Evolutionary conservation across 805 yeast genomes (phyloP), one percentile per base, ranked within the genome.

Genomic region (Lipomyces orientalis): DNA sequence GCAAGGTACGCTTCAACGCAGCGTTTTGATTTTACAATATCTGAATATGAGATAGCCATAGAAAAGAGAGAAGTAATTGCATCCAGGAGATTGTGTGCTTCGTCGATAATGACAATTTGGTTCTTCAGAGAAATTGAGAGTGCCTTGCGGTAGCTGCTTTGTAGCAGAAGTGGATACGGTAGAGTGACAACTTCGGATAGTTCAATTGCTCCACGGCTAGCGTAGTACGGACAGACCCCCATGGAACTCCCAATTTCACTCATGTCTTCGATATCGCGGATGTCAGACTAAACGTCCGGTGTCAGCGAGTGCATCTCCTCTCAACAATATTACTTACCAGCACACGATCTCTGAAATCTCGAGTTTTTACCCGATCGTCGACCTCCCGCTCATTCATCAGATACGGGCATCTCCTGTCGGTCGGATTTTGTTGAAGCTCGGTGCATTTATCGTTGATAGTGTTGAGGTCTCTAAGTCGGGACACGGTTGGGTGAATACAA

Each of bases 51-150:
- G 0, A 93, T 79, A 2, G 84, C 77, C 1, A 87, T 83, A 0
- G 97, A 91, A 73, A 89, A 84, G 69, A 94, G 79, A 1, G 89
- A 79, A 1, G 88, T 85, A 2, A 93, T 86, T 0, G 93, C 87
- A 72, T 93, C 97, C 35, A 92, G 75, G 55, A 93, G 79, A 75
- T 93, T 93, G 75, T 93, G 98, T 0, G 98, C 98, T 76, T 93
- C 98, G 76, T 93, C 98, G 34, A 93, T 88, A 4, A 94, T 85
- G 0, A 94, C 86, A 1, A 93, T 84, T 0, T 93, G 83, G 64
- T 86, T 84, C 62, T 84, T 83, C 9, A 93, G 74, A 54, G 87
- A 82, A 5, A 93, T 75, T 0, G 86, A 85, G 55, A 93, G 75
- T 0, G 87, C 80, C 4, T 82, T 82, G 72, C 97, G 81, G 0